phyloP scores from a whole-genome alignment of 2,329 filamentous ascomycete genomes.

The Fusarium succisae region DNA sequence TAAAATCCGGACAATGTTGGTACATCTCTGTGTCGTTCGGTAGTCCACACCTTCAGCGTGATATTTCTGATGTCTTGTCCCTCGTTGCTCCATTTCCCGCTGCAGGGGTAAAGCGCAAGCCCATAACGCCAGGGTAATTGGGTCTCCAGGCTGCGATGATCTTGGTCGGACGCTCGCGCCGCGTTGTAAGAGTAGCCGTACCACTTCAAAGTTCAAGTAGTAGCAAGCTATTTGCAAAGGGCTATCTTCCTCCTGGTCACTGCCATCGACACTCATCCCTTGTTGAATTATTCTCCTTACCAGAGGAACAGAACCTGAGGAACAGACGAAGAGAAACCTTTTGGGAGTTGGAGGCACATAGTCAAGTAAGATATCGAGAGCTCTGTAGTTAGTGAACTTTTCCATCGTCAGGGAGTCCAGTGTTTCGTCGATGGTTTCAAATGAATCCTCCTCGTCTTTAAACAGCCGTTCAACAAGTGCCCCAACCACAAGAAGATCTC shows the following conservation, averaged over 20 bases:
- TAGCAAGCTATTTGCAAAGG: background rate
- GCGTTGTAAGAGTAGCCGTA: background rate
- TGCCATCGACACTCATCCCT: background rate
- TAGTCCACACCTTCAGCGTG: background rate
- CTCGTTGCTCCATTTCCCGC: background rate
- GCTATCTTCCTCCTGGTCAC: background rate
- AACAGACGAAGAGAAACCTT: background rate
- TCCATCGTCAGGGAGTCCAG: background rate
- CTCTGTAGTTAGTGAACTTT: background rate
- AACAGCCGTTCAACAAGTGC: background rate
- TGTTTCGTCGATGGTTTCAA: background rate
- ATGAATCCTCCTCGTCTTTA: background rate
- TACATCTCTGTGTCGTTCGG: background rate
- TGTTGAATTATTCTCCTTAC: background rate
- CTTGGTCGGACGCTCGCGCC: background rate
- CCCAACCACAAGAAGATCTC: background rate
- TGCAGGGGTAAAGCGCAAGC: background rate
- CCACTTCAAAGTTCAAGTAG: background rate
- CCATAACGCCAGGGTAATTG: background rate
- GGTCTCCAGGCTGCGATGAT: background rate
- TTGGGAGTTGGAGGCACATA: background rate
- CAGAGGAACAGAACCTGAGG: background rate
- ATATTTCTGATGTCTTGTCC: background rate
- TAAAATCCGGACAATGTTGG: background rate
- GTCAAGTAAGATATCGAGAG: background rate